Conservation (phyloP, 2,329 filamentous ascomycete genomes). For the Fusarium redolens region DNA sequence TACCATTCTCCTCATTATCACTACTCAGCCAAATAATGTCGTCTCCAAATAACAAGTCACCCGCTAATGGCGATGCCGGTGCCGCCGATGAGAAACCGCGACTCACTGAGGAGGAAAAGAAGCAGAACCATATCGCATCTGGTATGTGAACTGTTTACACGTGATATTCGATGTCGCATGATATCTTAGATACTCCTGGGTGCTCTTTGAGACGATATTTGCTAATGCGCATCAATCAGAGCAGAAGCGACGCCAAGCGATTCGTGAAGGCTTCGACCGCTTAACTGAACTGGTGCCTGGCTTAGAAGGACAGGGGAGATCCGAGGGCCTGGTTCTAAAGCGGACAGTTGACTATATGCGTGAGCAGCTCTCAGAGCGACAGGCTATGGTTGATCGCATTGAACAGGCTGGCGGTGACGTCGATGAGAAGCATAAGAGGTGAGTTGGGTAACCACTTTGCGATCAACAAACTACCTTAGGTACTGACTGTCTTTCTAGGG, state of each 20-base stretch:
- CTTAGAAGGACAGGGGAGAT: slow-evolving; percentile 83
- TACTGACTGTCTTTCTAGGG: slow-evolving; percentile 29
- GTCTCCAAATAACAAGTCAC: slow-evolving; percentile 47
- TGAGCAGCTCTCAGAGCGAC: slow-evolving; percentile 68
- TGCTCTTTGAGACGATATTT: too few relatives aligned
- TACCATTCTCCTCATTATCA: neutral
- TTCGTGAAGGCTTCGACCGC: slow-evolving; percentile 85
- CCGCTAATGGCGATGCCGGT: slow-evolving; percentile 36
- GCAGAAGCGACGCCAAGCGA: slow-evolving; percentile 67
- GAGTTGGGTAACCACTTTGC: slow-evolving; percentile 34
- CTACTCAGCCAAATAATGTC: slow-evolving; percentile 35
- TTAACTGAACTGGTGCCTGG: slow-evolving; percentile 85
- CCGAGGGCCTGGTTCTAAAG: slow-evolving; percentile 85
- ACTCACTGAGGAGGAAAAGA: slow-evolving; percentile 65
- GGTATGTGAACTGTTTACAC: slow-evolving; percentile 50
- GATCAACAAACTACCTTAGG: neutral
- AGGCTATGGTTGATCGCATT: slow-evolving; percentile 67
- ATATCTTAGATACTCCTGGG: neutral
- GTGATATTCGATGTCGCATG: neutral
- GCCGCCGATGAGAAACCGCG: slow-evolving; percentile 60
- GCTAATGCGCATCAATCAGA: slow-evolving; percentile 47
- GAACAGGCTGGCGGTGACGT: slow-evolving; percentile 70
- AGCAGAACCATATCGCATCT: slow-evolving; percentile 66
- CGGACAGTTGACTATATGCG: slow-evolving; percentile 75
- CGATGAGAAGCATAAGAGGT: slow-evolving; percentile 59